A percentile compares a stretch with the other conserved stretches of the same genome.
Evolutionary conservation across 148 eudicot species (phyloP).

Genomic region (Chenopodium formosanum): DNA sequence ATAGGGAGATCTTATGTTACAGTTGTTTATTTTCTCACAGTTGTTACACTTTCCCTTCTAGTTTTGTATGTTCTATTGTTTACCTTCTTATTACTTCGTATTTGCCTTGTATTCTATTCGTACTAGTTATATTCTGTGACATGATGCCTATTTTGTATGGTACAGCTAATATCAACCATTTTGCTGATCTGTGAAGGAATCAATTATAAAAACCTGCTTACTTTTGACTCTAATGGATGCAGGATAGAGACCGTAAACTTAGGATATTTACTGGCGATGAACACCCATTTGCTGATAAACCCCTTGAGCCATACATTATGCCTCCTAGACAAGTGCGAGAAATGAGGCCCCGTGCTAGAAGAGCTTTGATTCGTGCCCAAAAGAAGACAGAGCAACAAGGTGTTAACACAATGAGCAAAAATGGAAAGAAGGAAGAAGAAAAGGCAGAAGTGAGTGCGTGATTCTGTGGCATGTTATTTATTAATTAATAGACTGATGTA

Average conservation of each 20-base stretch:
- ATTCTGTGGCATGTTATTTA: slow-evolving; percentile 6
- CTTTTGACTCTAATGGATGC: slow-evolving; percentile 17
- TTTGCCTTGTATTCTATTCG: background rate
- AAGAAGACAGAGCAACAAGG: slow-evolving; percentile 72
- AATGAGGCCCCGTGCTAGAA: slow-evolving; percentile 85
- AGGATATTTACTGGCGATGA: slow-evolving; percentile 82
- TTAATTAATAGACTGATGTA: background rate
- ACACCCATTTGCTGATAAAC: slow-evolving; percentile 86
- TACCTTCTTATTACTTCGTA: background rate
- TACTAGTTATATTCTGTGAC: background rate
- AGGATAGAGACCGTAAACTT: slow-evolving; percentile 89
- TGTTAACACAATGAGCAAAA: slow-evolving; percentile 34
- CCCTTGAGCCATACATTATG: slow-evolving; percentile 66
- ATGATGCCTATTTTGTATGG: background rate
- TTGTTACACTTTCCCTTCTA: background rate
- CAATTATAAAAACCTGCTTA: slow-evolving; percentile 1
- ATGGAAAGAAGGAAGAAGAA: slow-evolving; percentile 42
- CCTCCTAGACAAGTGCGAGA: slow-evolving; percentile 92
- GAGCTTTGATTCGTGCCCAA: slow-evolving; percentile 85
- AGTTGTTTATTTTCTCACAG: background rate
- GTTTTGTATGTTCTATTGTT: background rate
- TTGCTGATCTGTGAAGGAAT: background rate
- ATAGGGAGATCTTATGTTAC: background rate
- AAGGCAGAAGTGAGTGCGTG: slow-evolving; percentile 29
- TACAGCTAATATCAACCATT: background rate